Evolutionary conservation across 108 stramenopile genomes (phyloP).

Genomic region (Parietichytrium sp.): DNA sequence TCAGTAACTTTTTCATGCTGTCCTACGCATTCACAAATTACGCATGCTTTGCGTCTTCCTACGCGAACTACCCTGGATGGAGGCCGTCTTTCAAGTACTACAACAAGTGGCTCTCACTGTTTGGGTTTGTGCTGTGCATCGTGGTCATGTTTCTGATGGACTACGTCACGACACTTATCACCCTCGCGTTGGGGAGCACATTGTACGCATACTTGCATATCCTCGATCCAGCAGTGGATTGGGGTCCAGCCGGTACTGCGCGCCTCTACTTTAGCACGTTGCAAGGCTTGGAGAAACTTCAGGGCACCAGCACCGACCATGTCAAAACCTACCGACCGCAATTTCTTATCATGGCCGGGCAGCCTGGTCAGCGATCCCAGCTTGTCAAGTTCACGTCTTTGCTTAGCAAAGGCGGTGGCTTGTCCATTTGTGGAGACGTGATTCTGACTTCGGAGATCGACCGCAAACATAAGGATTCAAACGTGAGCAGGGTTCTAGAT

Average conservation of each 20-base stretch:
- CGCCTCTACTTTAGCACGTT: constrained; percentile 27
- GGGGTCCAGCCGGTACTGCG: constrained; percentile 40
- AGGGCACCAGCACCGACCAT: constrained; percentile 5
- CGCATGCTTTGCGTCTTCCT: constrained; percentile 67
- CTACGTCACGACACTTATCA: constrained; percentile 52
- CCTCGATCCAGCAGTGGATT: constrained; percentile 7
- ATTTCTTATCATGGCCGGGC: constrained; percentile 21
- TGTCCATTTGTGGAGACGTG: constrained; percentile 19
- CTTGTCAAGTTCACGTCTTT: constrained; percentile 35
- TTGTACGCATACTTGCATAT: constrained; percentile 61
- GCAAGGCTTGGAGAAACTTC: constrained; percentile 2
- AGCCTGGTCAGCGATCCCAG: neutral
- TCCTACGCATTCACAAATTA: constrained; percentile 76
- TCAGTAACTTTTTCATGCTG: constrained; percentile 74
- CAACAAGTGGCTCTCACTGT: constrained; percentile 67
- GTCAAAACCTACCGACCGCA: constrained; percentile 42
- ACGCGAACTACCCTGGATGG: constrained; percentile 72
- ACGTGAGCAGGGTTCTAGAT: too few species aligned
- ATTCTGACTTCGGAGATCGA: neutral
- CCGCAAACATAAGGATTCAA: neutral
- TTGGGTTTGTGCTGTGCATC: constrained; percentile 71
- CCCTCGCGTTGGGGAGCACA: constrained; percentile 48
- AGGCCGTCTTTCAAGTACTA: constrained; percentile 73
- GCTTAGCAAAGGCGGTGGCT: constrained; percentile 12
- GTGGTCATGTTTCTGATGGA: constrained; percentile 64